Evolutionary conservation across 371 early-diverging fungal genomes (phyloP).

Genomic region (Amoeboaphelidium protococcarum): DNA sequence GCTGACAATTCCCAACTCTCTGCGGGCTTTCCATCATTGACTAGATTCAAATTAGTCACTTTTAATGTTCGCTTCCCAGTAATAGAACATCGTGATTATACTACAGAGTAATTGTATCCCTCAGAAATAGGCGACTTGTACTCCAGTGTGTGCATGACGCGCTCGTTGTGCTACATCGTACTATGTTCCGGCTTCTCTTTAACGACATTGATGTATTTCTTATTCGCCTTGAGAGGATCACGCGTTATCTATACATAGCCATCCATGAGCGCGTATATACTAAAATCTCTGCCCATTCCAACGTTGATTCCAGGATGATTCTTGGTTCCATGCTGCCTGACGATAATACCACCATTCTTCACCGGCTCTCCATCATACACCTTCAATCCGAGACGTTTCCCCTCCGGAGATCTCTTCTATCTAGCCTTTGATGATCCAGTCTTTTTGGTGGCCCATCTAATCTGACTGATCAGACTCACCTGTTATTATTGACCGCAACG

Average conservation of each 20-base stretch:
- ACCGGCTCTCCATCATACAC: neutral
- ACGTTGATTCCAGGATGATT: neutral
- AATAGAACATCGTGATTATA: too few species aligned
- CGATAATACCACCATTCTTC: neutral
- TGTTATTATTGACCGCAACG: too few species aligned
- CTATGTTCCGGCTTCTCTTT: neutral
- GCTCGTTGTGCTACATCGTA: neutral
- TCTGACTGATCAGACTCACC: too few species aligned
- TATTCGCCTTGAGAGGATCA: neutral
- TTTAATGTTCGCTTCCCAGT: neutral
- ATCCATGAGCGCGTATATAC: neutral
- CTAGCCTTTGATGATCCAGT: neutral
- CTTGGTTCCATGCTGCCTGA: neutral
- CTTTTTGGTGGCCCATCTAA: neutral
- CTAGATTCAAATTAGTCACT: neutral
- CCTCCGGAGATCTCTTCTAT: neutral
- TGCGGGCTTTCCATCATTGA: neutral
- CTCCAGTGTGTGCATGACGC: neutral
- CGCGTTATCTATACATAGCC: neutral
- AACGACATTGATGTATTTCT: neutral
- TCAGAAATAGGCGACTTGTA: neutral
- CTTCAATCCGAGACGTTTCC: neutral
- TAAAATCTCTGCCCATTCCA: neutral
- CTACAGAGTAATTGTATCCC: neutral
- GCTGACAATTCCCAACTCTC: neutral